Evolutionary conservation across 2,329 filamentous ascomycete species (phyloP).

Genomic region (Botrytis hyacinthi): DNA sequence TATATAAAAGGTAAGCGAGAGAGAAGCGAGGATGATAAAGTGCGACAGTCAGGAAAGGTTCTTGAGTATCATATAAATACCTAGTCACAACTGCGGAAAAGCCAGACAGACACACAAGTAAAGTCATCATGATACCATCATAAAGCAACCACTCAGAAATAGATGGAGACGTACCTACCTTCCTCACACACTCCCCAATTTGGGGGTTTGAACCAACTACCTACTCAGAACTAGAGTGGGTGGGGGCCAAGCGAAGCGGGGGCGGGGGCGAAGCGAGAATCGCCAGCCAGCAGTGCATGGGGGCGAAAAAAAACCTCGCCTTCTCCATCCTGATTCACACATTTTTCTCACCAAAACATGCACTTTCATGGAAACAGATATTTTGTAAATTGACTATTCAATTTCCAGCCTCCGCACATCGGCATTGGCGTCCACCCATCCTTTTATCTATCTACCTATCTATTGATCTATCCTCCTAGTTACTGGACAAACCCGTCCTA

Average conservation of each 20-base stretch:
- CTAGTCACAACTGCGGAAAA: neutral
- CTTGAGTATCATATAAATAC: neutral
- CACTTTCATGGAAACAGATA: too few species aligned
- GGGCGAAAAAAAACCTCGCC: too few species aligned
- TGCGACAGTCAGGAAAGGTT: neutral
- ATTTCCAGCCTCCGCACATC: neutral
- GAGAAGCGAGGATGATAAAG: neutral
- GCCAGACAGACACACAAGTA: neutral
- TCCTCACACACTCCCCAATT: too few species aligned
- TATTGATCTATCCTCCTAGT: slow-evolving; percentile 12
- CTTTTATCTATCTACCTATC: slow-evolving; percentile 2
- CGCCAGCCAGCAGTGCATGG: too few species aligned
- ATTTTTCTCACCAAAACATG: neutral
- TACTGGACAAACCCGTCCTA: slow-evolving; percentile 1
- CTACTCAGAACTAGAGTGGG: too few species aligned
- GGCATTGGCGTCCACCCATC: neutral
- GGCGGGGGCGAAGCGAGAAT: neutral
- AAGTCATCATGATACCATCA: neutral
- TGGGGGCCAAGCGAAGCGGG: too few species aligned
- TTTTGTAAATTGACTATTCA: neutral
- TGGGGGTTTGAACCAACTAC: too few species aligned
- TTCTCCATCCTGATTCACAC: too few species aligned
- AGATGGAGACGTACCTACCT: neutral
- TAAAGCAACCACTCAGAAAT: neutral
- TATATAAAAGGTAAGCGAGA: neutral